Conservation (phyloP, 306 rosid species). For the Rosa rugosa region DNA sequence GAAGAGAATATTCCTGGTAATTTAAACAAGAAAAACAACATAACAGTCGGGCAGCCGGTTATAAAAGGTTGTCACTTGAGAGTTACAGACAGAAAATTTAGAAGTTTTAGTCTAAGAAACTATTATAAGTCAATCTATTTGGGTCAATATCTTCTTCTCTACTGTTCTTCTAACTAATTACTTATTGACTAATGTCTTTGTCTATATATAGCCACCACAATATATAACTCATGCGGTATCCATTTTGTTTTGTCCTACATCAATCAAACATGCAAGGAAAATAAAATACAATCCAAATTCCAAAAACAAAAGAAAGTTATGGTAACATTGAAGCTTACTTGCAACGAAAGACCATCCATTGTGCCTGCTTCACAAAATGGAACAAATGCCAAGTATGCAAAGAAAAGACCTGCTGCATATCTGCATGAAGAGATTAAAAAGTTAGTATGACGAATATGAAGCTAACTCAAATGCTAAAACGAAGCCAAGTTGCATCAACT, state of each 20-base stretch:
- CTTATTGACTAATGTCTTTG: neutral
- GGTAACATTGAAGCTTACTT: constrained; percentile 51
- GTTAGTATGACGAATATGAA: constrained; percentile 16
- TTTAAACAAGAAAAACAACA: neutral
- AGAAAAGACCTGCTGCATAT: constrained; percentile 93
- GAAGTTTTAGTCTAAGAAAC: too few relatives aligned
- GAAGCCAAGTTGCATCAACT: constrained; percentile 27
- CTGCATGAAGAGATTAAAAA: constrained; percentile 44
- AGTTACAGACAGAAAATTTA: neutral
- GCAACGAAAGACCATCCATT: constrained; percentile 87
- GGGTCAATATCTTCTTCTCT: neutral
- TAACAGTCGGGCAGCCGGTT: neutral
- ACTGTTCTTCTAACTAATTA: neutral
- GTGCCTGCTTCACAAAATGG: constrained; percentile 89
- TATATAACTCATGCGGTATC: neutral
- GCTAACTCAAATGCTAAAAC: constrained; percentile 26
- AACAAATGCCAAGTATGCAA: constrained; percentile 85
- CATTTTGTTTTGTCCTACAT: neutral
- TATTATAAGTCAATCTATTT: neutral
- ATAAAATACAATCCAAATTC: neutral
- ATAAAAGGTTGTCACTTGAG: neutral
- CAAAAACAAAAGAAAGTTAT: constrained; percentile 8
- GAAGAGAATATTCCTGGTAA: neutral
- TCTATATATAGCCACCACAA: neutral
- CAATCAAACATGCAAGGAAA: neutral